A percentile compares a stretch with the other conserved stretches of the same genome.
Evolutionary conservation across 768 basidiomycete species (phyloP).

Genomic region (Kwoniella dejecticola): DNA sequence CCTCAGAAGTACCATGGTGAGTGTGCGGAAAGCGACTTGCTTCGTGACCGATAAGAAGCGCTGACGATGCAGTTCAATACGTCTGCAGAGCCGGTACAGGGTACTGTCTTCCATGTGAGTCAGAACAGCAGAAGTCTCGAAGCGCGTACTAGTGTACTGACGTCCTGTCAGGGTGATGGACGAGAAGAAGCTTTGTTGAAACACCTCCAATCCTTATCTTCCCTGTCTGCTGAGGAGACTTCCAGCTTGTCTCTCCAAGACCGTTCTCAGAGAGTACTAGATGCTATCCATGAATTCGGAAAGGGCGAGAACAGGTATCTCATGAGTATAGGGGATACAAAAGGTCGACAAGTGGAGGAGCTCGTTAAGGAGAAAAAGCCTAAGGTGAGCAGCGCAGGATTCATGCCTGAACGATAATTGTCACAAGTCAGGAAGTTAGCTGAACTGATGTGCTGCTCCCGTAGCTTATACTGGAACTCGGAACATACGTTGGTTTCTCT

Average conservation of each 20-base stretch:
- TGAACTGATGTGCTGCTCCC: not conserved
- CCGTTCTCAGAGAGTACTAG: conserved; percentile 44
- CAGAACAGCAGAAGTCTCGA: no score
- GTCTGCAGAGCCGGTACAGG: conserved; percentile 48
- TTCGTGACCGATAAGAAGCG: not conserved
- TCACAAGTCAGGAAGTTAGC: not conserved
- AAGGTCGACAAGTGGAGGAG: conserved; percentile 46
- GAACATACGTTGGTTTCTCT: conserved; percentile 53
- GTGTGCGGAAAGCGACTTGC: not conserved
- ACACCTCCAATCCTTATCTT: conserved; percentile 36
- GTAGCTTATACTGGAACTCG: conserved; percentile 50
- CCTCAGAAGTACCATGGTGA: conserved; percentile 50
- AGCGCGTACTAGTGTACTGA: no score
- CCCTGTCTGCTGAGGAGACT: conserved; percentile 28
- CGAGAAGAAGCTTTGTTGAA: conserved; percentile 49
- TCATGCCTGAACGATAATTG: not conserved
- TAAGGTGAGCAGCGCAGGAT: conserved; percentile 29
- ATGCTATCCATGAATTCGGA: conserved; percentile 53
- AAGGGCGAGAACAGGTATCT: conserved; percentile 52
- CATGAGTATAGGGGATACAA: conserved; percentile 55
- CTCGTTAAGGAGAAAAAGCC: conserved; percentile 47
- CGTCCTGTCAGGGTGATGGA: conserved; percentile 47
- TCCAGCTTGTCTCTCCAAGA: conserved; percentile 28
- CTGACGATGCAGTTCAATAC: not conserved
- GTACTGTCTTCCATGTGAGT: conserved; percentile 50